These are phyloP conservation scores for Lentinula edodes DNA, from an alignment of 768 basidiomycete genomes.

Conservation along the genomic window DNA sequence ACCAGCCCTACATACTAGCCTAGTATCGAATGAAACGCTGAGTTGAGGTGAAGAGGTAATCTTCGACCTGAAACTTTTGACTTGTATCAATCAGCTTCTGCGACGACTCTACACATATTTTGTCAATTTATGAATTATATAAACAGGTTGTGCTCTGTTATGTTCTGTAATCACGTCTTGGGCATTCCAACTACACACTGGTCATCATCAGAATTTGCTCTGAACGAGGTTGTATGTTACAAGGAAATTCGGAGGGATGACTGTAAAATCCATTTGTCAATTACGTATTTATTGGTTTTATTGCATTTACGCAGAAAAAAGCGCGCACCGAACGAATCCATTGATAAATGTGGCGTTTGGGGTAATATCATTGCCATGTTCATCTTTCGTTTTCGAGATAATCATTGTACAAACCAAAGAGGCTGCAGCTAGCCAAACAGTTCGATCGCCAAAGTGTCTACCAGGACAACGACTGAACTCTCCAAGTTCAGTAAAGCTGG, in stretches of 20 bases:
- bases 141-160: too few relatives aligned
- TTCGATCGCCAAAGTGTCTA: slow-evolving; percentile 43
- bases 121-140: too few relatives aligned
- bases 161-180: too few relatives aligned
- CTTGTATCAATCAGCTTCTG: too few relatives aligned
- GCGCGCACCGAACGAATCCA: slow-evolving; percentile 42
- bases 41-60: too few relatives aligned
- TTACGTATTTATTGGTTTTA: not conserved
- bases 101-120: too few relatives aligned
- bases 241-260: slow-evolving; percentile 47
- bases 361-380: slow-evolving; percentile 34
- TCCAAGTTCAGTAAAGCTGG: not conserved
- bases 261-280: slow-evolving; percentile 20
- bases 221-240: slow-evolving; percentile 37
- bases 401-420: slow-evolving; percentile 40
- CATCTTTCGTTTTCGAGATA: slow-evolving; percentile 35
- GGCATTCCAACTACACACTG: not conserved
- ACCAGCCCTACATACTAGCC: too few relatives aligned
- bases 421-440: slow-evolving; percentile 40
- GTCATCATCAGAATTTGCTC: not conserved
- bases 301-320: slow-evolving; percentile 1
- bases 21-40: too few relatives aligned
- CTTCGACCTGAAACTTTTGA: too few relatives aligned
- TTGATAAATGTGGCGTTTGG: slow-evolving; percentile 30
- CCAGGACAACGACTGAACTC: slow-evolving; percentile 48